Conservation (phyloP, 176 grass and related monocot genomes). For the Tillandsia fasciculata region DNA sequence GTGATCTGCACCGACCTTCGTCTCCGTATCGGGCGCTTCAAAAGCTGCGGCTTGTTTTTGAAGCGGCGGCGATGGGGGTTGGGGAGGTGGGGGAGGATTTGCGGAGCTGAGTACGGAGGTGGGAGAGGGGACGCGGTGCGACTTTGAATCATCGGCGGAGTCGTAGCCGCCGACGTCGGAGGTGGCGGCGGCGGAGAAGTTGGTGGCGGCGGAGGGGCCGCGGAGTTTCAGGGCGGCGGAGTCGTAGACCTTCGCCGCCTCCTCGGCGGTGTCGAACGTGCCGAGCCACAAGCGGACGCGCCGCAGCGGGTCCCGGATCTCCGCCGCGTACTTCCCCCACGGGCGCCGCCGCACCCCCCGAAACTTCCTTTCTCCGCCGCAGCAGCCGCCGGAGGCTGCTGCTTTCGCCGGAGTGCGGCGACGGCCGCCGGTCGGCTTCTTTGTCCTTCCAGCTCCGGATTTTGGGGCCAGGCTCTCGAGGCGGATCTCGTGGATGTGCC, state of each 20-base stretch:
- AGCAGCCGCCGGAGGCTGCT: constrained; percentile 7
- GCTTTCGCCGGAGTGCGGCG: constrained; percentile 8
- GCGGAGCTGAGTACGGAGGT: constrained; percentile 67
- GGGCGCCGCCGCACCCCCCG: constrained; percentile 32
- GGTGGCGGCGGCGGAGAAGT: constrained; percentile 38
- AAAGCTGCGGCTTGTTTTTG: no score
- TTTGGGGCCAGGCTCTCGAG: constrained; percentile 21
- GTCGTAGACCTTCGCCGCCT: constrained; percentile 92
- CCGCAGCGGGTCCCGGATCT: constrained; percentile 67
- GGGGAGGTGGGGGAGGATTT: constrained; percentile 11
- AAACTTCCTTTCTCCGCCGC: constrained; percentile 17
- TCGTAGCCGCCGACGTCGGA: constrained; percentile 45
- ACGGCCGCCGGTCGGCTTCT: not conserved
- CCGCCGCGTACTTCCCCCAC: constrained; percentile 7
- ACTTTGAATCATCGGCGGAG: constrained; percentile 62
- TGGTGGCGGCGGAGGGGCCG: constrained; percentile 61
- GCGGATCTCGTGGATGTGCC: constrained; percentile 76
- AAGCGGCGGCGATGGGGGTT: not conserved
- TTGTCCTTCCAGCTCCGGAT: not conserved
- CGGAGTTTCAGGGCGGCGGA: constrained; percentile 82
- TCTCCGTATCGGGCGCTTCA: constrained; percentile 7
- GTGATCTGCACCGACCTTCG: not conserved
- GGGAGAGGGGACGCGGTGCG: constrained; percentile 50
- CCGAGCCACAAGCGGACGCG: constrained; percentile 45
- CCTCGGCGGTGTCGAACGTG: constrained; percentile 88